Conservation (phyloP, 1,284 basidiomycete genomes). For the Sporisorium sorghi region DNA sequence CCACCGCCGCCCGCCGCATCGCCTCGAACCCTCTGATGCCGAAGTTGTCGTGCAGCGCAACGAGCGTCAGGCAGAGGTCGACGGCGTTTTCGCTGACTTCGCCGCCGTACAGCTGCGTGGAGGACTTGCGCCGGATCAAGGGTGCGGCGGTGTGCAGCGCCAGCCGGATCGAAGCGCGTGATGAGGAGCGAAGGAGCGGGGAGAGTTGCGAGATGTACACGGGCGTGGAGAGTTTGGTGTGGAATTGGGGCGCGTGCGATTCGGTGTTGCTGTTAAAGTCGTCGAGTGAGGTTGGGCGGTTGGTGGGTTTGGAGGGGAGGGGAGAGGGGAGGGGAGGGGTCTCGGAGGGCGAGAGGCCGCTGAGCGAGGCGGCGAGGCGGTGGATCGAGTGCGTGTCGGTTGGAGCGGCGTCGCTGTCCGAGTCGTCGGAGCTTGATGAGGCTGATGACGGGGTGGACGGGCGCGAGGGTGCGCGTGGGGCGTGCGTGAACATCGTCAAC, state of each 20-base stretch:
- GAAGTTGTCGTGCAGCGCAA: slow-evolving; percentile 84
- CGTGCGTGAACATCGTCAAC: slow-evolving; percentile 20
- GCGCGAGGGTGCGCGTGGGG: neutral
- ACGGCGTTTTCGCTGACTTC: slow-evolving; percentile 85
- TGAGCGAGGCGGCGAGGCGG: slow-evolving; percentile 34
- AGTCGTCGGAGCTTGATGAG: slow-evolving; percentile 20
- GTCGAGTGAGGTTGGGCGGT: neutral
- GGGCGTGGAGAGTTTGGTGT: slow-evolving; percentile 58
- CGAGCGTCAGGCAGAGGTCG: slow-evolving; percentile 80
- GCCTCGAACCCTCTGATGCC: slow-evolving; percentile 82
- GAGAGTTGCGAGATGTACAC: slow-evolving; percentile 70
- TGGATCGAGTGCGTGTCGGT: slow-evolving; percentile 16
- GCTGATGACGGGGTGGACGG: slow-evolving; percentile 9
- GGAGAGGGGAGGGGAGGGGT: neutral
- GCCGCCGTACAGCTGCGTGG: slow-evolving; percentile 11
- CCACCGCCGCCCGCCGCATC: slow-evolving; percentile 80
- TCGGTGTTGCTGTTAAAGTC: slow-evolving; percentile 25
- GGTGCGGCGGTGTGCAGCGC: slow-evolving; percentile 48
- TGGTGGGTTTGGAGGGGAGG: neutral
- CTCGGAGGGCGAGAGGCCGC: slow-evolving; percentile 22
- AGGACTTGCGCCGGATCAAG: slow-evolving; percentile 55
- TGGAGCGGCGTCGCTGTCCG: slow-evolving; percentile 9
- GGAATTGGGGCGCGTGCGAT: slow-evolving; percentile 39
- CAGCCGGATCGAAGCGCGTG: slow-evolving; percentile 29
- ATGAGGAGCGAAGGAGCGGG: slow-evolving; percentile 62